Evolutionary conservation across 2,329 filamentous ascomycete genomes (phyloP).

Genomic region (Aspergillus spinulosporus): DNA sequence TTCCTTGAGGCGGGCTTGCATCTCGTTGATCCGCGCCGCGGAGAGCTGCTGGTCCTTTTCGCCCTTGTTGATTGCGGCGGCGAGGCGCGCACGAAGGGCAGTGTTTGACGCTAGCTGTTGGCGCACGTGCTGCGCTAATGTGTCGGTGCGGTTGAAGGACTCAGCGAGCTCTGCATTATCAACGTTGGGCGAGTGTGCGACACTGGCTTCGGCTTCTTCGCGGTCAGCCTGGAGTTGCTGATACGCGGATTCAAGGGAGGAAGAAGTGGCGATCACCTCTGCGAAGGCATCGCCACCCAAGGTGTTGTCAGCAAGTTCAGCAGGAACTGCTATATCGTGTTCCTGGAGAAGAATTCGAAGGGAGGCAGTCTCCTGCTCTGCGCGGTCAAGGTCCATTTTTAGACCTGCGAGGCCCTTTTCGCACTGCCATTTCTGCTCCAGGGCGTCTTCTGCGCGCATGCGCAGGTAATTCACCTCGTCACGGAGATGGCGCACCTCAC

Average conservation of each 20-base stretch:
- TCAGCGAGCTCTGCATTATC: constrained; percentile 66
- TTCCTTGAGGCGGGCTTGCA: constrained; percentile 75
- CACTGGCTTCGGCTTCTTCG: constrained; percentile 66
- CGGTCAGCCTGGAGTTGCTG: constrained; percentile 68
- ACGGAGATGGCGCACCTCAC: constrained; percentile 75
- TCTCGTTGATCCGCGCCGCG: constrained; percentile 75
- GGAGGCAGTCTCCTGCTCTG: constrained; percentile 88
- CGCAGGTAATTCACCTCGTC: constrained; percentile 83
- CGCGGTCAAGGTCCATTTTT: constrained; percentile 95
- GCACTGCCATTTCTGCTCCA: constrained; percentile 94
- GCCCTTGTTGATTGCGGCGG: constrained; percentile 76
- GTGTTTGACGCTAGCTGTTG: constrained; percentile 78
- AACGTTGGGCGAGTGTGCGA: constrained; percentile 70
- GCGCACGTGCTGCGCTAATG: constrained; percentile 75
- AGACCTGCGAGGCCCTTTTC: constrained; percentile 85
- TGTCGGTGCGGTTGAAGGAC: constrained; percentile 75
- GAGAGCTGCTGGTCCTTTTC: constrained; percentile 81
- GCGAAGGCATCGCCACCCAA: constrained; percentile 39
- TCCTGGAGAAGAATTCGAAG: constrained; percentile 75
- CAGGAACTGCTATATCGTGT: constrained; percentile 75
- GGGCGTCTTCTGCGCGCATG: constrained; percentile 84
- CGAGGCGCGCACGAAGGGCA: constrained; percentile 71
- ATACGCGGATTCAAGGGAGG: constrained; percentile 73
- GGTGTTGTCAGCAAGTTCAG: constrained; percentile 43
- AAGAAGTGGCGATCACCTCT: constrained; percentile 61